Base-by-base conservation (phyloP, 208 protist species). In the Crithidia bombi region DNA sequence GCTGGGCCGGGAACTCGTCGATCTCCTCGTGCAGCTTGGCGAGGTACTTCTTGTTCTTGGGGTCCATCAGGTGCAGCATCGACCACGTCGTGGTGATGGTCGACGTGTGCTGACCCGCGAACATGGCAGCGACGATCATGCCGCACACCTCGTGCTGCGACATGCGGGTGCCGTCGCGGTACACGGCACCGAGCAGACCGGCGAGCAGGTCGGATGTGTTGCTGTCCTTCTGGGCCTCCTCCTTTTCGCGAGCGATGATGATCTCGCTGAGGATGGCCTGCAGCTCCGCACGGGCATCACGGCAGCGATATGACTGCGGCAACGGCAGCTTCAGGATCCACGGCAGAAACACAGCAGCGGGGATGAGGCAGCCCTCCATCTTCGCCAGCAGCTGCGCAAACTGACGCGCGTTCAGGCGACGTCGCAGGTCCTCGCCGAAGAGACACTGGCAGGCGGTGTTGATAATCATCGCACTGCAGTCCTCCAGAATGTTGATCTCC, bases 41-140 rank as follows among this genome's bases (percentile, higher is more conserved):
- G 28, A 91, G 73, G 54, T 85, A 62, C 70, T 78, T 79, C 72
- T 81, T 83, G 74, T 94, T 92, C 50, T 75, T 78, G 41, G 72
- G 69, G 58, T 86, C 69, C 72, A 95, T 89, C 12, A 97, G 81
- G 70, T 91, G 86, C 38, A 97, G 75, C 65, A 93, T 67, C n/a
- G 93, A 92, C 95, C 93, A 98, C 25, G 88, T 89, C 21, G 86
- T 82, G 17, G 95, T 96, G 73, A 97, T 96, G 14, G 90, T 87
- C 33, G 86, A 94, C 3, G 95, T 98, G 82, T 98, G 95, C 81
- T 98, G 95, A 35, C 95, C 95, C 26, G 93, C 95, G 77, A 98
- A 97, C 83, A 98, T 92, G 55, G 91, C 81, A 25, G 91, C 92
- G 49, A 97, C 91, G 57, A 97, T 92, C 84, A 93, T 91, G 65